phyloP scores from a whole-genome alignment of 2,329 filamentous ascomycete genomes.

The Alternaria ethzedia region DNA sequence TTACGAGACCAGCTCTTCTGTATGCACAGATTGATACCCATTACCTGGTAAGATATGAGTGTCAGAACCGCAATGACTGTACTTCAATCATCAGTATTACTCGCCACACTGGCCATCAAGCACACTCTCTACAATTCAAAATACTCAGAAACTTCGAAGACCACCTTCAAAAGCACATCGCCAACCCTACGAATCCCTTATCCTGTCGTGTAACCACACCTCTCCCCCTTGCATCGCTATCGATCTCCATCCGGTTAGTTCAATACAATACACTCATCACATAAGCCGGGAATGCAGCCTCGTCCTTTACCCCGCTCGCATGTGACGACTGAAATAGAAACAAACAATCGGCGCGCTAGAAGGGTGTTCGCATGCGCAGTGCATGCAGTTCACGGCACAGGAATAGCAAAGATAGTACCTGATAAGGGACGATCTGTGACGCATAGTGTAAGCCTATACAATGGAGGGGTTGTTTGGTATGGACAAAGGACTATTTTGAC shows the following conservation, averaged over 20 bases:
- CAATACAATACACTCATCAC: constrained; percentile 1
- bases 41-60: neutral
- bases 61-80: neutral
- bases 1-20: neutral
- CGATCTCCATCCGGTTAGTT: neutral
- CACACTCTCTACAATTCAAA: neutral
- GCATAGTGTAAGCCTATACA: neutral
- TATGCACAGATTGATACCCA: neutral
- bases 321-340: neutral
- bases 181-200: neutral
- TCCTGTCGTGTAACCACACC: neutral
- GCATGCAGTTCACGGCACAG: constrained; percentile 9
- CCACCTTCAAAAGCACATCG: neutral
- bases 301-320: neutral
- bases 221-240: neutral
- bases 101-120: neutral
- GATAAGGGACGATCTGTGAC: neutral
- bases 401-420: neutral
- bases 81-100: neutral
- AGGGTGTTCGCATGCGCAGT: constrained; percentile 18
- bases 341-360: constrained; percentile 2
- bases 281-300: neutral
- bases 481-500: neutral
- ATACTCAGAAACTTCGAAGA: neutral
- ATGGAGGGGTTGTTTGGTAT: neutral